These are phyloP conservation scores for Coccomyxa sp. DNA, from an alignment of 139 green algal species.

Conservation along the genomic window DNA sequence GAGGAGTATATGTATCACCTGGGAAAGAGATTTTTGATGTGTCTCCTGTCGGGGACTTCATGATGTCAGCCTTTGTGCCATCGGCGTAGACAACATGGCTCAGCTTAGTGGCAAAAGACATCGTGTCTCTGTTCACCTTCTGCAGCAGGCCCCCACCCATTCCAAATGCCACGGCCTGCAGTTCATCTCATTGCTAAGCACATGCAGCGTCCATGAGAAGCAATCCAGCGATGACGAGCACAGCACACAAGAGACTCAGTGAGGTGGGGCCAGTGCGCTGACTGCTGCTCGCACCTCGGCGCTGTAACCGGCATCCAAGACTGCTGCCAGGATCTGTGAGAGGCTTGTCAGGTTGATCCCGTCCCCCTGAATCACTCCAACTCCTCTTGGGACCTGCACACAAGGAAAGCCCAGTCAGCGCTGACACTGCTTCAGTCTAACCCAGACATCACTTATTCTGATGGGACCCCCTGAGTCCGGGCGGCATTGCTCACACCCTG, in stretches of 20 bases:
- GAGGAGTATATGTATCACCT: neutral
- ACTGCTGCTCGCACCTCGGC: constrained; percentile 36
- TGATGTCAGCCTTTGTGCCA: constrained; percentile 62
- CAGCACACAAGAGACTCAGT: neutral
- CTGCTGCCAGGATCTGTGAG: constrained; percentile 54
- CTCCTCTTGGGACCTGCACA: constrained; percentile 49
- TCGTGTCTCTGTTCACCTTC: constrained; percentile 85
- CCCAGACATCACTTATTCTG: no score
- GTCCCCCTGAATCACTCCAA: constrained; percentile 86
- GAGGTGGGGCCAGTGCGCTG: neutral
- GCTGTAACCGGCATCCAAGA: constrained; percentile 65
- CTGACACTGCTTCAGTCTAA: no score
- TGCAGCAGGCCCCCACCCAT: constrained; percentile 93
- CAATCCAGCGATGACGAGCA: no score
- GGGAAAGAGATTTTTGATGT: neutral
- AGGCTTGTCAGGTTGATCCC: constrained; percentile 67
- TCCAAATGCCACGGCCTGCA: constrained; percentile 75
- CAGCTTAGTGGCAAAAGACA: constrained; percentile 92
- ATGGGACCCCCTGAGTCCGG: no score
- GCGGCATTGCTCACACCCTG: no score
- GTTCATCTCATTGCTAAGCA: no score
- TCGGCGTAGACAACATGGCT: constrained; percentile 74
- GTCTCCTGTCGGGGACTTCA: constrained; percentile 60
- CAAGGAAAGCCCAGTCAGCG: neutral
- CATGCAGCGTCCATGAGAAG: no score